phyloP scores from a whole-genome alignment of 2,329 filamentous ascomycete species.

The Amauroascus verrucosus region DNA sequence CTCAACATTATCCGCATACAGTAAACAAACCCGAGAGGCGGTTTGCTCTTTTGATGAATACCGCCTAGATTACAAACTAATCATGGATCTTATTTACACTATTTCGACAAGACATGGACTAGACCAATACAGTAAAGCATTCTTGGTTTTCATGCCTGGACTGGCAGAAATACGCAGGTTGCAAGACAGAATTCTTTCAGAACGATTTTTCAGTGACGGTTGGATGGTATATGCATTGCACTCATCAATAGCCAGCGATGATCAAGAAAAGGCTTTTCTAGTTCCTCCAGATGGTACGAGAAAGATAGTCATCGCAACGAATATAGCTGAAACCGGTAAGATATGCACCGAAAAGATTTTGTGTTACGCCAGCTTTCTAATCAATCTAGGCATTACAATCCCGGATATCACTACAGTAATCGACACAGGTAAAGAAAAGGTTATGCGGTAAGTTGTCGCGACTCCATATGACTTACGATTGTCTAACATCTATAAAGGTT shows the following conservation, averaged over 20 bases:
- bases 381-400: conserved; percentile 61
- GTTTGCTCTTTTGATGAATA: conserved; percentile 79
- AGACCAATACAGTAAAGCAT: conserved; percentile 68
- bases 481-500: conserved; percentile 45
- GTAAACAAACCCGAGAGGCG: conserved; percentile 61
- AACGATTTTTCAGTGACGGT: conserved; percentile 60
- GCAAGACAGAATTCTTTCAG: conserved; percentile 72
- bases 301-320: conserved; percentile 94
- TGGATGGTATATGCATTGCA: conserved; percentile 89
- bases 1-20: conserved; percentile 62
- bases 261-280: conserved; percentile 87
- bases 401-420: conserved; percentile 96
- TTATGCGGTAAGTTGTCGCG: conserved; percentile 52
- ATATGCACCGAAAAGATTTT: background rate
- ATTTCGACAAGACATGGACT: conserved; percentile 62
- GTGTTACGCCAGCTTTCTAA: background rate
- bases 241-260: conserved; percentile 89
- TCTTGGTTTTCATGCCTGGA: conserved; percentile 89
- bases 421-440: conserved; percentile 91
- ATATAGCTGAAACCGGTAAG: conserved; percentile 86
- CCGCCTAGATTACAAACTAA: conserved; percentile 77
- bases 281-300: conserved; percentile 69
- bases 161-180: conserved; percentile 84
- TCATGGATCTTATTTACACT: conserved; percentile 65
- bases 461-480: background rate